Conservation (phyloP, 306 rosid genomes). For the Rosa persica region DNA sequence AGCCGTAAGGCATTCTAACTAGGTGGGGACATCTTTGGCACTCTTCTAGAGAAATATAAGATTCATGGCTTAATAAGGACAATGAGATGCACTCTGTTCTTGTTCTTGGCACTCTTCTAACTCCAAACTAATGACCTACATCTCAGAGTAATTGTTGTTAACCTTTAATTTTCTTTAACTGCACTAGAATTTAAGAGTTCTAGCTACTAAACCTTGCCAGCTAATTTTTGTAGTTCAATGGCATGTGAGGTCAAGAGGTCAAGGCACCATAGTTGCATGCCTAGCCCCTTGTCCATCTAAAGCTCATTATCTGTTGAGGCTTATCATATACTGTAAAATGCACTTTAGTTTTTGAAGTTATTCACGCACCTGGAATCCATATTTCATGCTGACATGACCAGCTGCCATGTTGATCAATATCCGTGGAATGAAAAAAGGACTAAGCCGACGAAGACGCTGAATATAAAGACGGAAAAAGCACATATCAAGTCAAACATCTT, state of each 20-base stretch:
- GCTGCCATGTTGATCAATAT: slow-evolving; percentile 97
- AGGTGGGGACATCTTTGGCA: slow-evolving; percentile 10
- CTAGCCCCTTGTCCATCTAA: background rate
- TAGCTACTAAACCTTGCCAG: background rate
- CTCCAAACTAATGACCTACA: slow-evolving; percentile 2
- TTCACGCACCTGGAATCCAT: slow-evolving; percentile 77
- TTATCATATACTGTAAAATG: background rate
- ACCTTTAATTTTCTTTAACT: background rate
- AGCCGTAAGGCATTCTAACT: background rate
- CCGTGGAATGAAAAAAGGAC: slow-evolving; percentile 95
- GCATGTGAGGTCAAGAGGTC: background rate
- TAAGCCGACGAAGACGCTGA: slow-evolving; percentile 88
- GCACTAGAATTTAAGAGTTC: background rate
- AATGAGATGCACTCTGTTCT: slow-evolving; percentile 10
- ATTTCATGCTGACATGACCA: slow-evolving; percentile 97
- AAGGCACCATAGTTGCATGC: slow-evolving; percentile 1
- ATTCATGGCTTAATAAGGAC: slow-evolving; percentile 20
- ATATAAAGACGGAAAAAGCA: background rate
- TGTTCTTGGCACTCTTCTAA: slow-evolving; percentile 8
- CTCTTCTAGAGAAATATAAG: background rate
- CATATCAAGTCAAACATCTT: slow-evolving; percentile 13
- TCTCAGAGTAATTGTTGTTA: background rate
- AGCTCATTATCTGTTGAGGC: no score
- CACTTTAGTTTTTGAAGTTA: slow-evolving; percentile 18
- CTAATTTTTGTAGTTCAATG: background rate